A percentile compares a stretch with the other conserved stretches of the same genome.
phyloP scores from a whole-genome alignment of 1,284 basidiomycete genomes.

The Pseudomicrostroma phylloplanum region DNA sequence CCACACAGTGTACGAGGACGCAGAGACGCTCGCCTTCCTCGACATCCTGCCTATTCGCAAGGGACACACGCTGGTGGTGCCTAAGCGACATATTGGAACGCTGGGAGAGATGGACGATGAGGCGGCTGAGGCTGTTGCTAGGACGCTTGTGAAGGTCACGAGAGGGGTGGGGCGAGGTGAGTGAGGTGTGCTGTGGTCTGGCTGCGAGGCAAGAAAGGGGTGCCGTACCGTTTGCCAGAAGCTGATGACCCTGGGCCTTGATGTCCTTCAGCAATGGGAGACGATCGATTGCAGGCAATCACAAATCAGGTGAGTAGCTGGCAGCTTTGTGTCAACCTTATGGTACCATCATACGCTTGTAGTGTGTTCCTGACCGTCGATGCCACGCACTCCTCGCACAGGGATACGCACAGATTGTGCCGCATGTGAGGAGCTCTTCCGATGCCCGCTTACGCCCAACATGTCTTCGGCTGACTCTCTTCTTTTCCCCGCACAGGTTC shows the following conservation, averaged over 20 bases:
- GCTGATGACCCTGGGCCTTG: neutral
- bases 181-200: neutral
- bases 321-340: too few species aligned
- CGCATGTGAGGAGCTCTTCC: slow-evolving; percentile 59
- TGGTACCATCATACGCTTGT: too few species aligned
- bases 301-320: slow-evolving; percentile 56
- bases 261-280: slow-evolving; percentile 22
- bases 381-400: too few species aligned
- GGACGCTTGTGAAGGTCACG: neutral
- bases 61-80: slow-evolving; percentile 21
- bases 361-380: too few species aligned
- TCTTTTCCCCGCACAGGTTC: slow-evolving; percentile 57
- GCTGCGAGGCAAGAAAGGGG: neutral
- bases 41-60: slow-evolving; percentile 21
- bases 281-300: slow-evolving; percentile 36
- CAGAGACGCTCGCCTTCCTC: slow-evolving; percentile 17
- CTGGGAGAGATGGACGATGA: neutral
- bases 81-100: slow-evolving; percentile 12
- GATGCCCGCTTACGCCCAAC: neutral
- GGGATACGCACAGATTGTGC: slow-evolving; percentile 66
- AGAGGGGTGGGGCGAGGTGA: slow-evolving; percentile 1
- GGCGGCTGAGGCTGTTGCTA: neutral
- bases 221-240: too few species aligned
- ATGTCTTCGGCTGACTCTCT: neutral
- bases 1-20: slow-evolving; percentile 21